Evolutionary conservation across 139 green algal genomes (phyloP).

Genomic region (Tetradesmus obliquus): DNA sequence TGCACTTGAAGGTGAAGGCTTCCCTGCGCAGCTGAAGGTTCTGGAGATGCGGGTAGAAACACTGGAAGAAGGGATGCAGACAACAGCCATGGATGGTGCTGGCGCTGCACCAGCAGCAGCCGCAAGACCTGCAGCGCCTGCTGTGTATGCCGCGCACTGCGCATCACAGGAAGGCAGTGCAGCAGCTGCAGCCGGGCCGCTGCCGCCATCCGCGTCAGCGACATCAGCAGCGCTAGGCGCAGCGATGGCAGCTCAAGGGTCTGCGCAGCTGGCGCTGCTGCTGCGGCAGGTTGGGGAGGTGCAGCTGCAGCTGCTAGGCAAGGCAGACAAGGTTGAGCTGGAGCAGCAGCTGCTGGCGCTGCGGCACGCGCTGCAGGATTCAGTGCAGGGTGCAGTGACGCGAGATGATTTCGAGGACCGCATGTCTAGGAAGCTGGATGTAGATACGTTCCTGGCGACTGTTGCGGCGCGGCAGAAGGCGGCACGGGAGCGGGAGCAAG

Average conservation of each 20-base stretch:
- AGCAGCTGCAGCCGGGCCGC: neutral
- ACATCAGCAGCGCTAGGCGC: neutral
- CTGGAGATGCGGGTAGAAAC: slow-evolving; percentile 16
- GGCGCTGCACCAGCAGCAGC: neutral
- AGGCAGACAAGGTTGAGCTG: neutral
- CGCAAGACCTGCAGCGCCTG: neutral
- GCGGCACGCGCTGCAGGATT: neutral
- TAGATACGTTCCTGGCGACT: slow-evolving; percentile 1
- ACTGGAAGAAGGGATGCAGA: neutral
- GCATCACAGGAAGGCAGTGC: neutral
- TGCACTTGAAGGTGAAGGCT: neutral
- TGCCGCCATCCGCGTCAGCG: neutral
- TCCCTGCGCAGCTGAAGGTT: neutral
- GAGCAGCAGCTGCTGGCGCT: slow-evolving; percentile 4
- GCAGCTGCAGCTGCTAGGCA: slow-evolving; percentile 10
- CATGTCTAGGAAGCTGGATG: slow-evolving; percentile 9
- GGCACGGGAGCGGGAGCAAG: neutral
- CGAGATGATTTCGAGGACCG: neutral
- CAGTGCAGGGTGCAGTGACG: neutral
- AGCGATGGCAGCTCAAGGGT: neutral
- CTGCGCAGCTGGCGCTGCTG: slow-evolving; percentile 7
- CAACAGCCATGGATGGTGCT: neutral
- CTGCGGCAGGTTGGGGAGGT: neutral
- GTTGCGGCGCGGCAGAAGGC: neutral
- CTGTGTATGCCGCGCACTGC: neutral